Evolutionary conservation across 371 early-diverging fungal species (phyloP), one percentile per base, ranked within the genome.

Genomic region (Scutellospora calospora): DNA sequence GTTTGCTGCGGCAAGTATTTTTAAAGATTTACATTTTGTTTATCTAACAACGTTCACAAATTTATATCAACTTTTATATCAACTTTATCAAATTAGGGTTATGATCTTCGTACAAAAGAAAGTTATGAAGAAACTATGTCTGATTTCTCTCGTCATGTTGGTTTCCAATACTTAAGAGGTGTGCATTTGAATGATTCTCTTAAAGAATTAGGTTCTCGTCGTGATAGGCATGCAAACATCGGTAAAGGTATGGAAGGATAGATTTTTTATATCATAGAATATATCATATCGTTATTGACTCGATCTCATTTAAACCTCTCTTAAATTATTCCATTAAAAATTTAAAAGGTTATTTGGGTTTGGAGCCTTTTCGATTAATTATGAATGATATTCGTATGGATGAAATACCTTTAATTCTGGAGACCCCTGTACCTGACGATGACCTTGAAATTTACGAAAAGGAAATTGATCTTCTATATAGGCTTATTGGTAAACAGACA

Each of bases 111-210:
- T n/a, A 89, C 86, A 22, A 38, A 27, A 1, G 84, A 84, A 22
- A 79, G 83, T 14, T 94, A 90, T 85, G 83, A 85, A 52, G 81
- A 74, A n/a, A 85, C 90, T 14, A 88, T 93, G 85, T 41, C 83
- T 8, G 81, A 87, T 14, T 93, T 94, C 84, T 87, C 88, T 78
- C 51, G 59, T 27, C 76, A 84, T 51, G 86, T 94, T 33, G 93
- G 93, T 5, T 65, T 92, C 65, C 55, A 85, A 65, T 92, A 90
- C 84, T 81, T 93, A 33, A 85, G 85, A 57, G 94, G 86, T 8
- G 83, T 91, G 84, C 94, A 94, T 83, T 82, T 94, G 38, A 94
- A 94, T 83, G 94, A 94, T 81, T 87, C 88, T 63, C 89, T 89
- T 82, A 80, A 45, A 2, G 62, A 63, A 20, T 35, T 81, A 35